phyloP scores from a whole-genome alignment of 73 alveolate species.

The Uronychia binucleata region DNA sequence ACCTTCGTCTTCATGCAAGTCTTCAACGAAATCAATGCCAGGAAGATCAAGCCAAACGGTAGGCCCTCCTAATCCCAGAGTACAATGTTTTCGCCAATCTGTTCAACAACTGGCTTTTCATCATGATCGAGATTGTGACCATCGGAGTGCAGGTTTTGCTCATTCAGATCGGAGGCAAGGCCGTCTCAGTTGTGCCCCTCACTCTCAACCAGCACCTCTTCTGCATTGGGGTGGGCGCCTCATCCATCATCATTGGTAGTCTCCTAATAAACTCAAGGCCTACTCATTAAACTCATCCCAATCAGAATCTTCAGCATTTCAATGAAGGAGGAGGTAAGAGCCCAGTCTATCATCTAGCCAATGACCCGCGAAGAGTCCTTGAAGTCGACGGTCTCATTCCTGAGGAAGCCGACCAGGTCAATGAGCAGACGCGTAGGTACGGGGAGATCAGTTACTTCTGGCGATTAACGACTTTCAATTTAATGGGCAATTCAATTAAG shows the following conservation, averaged over 20 bases:
- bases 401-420: not conserved
- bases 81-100: conserved; percentile 37
- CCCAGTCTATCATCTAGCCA: too few relatives aligned
- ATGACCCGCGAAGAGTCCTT: not conserved
- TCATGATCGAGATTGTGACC: conserved; percentile 65
- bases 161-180: conserved; percentile 87
- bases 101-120: conserved; percentile 56
- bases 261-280: not conserved
- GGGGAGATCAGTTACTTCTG: not conserved
- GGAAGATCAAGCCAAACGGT: conserved; percentile 65
- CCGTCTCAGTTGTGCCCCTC: conserved; percentile 74
- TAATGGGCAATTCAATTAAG: not conserved
- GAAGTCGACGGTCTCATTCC: not conserved
- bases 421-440: not conserved
- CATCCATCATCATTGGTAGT: not conserved
- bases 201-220: conserved; percentile 65
- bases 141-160: conserved; percentile 72
- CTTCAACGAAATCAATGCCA: conserved; percentile 90
- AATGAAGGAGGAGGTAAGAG: not conserved
- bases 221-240: conserved; percentile 67
- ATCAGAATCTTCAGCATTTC: not conserved
- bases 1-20: conserved; percentile 91
- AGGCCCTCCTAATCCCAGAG: too few relatives aligned
- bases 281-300: not conserved
- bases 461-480: not conserved